These are phyloP conservation scores for Yarrowia deformans DNA, from an alignment of 805 yeast genomes.

Conservation along the genomic window DNA sequence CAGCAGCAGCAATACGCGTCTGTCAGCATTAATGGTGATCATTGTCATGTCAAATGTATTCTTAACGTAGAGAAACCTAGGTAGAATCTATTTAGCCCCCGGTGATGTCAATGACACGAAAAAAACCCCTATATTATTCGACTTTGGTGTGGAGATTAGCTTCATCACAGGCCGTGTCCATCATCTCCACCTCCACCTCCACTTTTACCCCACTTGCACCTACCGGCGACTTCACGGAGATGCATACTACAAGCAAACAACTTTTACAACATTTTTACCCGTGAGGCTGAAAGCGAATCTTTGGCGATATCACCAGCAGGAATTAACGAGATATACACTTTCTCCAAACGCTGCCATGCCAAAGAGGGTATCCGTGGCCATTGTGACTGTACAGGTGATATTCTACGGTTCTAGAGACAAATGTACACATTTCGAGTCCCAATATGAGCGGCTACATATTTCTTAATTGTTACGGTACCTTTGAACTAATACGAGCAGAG, in stretches of 20 bases:
- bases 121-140: not conserved
- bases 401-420: too few relatives aligned
- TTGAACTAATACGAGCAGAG: not conserved
- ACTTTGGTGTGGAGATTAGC: not conserved
- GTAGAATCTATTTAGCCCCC: too few relatives aligned
- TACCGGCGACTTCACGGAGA: slow-evolving; percentile 21
- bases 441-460: not conserved
- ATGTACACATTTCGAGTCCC: too few relatives aligned
- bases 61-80: too few relatives aligned
- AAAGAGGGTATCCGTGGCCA: not conserved
- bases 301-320: not conserved
- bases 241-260: not conserved
- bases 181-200: slow-evolving; percentile 9
- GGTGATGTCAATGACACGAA: not conserved
- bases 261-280: not conserved
- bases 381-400: not conserved
- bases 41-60: too few relatives aligned
- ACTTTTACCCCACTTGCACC: slow-evolving; percentile 10
- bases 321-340: slow-evolving; percentile 6
- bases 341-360: not conserved
- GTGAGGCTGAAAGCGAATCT: slow-evolving; percentile 3
- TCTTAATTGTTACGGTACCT: not conserved
- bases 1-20: too few relatives aligned
- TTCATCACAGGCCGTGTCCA: not conserved
- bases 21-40: too few relatives aligned